Base-by-base conservation (phyloP, 1,139 yeast genomes). In the Zygotorulaspora mrakii region DNA sequence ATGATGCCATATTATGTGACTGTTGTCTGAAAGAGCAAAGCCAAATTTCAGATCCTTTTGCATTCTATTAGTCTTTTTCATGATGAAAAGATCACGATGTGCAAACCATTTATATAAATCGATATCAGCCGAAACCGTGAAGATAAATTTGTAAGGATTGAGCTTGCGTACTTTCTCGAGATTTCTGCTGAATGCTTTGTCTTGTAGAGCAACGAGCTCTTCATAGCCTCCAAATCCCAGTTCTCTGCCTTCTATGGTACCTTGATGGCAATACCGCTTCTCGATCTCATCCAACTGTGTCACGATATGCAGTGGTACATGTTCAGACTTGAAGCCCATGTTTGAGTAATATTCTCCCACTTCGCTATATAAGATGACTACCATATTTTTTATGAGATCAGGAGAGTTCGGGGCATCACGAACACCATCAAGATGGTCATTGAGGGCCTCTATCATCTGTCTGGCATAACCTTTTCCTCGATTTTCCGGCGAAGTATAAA, bases 401-500 rank as follows among this genome's bases (percentile, higher is more conserved):
- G 57, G 56, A 22, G 53, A 56, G 28, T 53, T 33, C 2, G 52
- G 44, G 12, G 39, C 38, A 12, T 43, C 42, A 14, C 56, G 48
- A 31, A 74, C 50, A 39, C 67, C 62, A 47, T 75, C 78, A 45
- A 70, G 65, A 35, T 50, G 53, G 11, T 63, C 50, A 38, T 67
- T 65, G 22, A 71, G 55, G 13, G 46, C 35, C 2, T 42, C 42
- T 35, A 83, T 69, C 86, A 84, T 76, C 26, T 66, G 54, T 18
- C 65, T 64, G 1, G 86, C 89, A 52, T 77, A 77, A 1, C 91
- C 88, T 49, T 74, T 72, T 16, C 82, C 79, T 43, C 94, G 70
- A 53, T 70, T 62, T 37, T 71, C 67, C 6, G 70, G 68, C 22
- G 75, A 70, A 1, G 89, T 81, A 59, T 66, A 82, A 0, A 82